These are phyloP conservation scores for Tulasnella sp. DNA, from an alignment of 768 basidiomycete genomes.

Conservation along the genomic window DNA sequence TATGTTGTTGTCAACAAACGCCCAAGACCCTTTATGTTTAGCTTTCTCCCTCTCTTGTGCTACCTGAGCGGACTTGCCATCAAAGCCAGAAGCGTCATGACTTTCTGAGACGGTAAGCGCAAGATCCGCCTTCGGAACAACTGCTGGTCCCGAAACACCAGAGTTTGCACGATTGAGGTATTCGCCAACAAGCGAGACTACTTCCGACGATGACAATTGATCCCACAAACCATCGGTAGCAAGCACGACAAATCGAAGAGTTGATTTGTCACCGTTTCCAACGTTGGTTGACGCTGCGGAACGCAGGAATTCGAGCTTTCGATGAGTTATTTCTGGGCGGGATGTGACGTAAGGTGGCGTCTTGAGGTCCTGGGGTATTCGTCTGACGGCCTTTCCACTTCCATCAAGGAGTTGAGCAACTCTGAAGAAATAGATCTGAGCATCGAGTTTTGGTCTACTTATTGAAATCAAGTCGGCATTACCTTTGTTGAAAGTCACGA, in stretches of 20 bases:
- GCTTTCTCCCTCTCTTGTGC: constrained; percentile 24
- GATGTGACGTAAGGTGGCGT: constrained; percentile 92
- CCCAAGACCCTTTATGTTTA: constrained; percentile 35
- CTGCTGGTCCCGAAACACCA: constrained; percentile 25
- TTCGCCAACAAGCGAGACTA: constrained; percentile 75
- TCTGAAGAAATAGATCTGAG: neutral
- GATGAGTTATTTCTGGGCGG: constrained; percentile 67
- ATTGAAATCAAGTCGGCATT: constrained; percentile 10
- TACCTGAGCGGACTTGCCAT: constrained; percentile 34
- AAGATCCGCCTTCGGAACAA: constrained; percentile 37
- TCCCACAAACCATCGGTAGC: constrained; percentile 79
- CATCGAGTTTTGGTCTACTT: neutral
- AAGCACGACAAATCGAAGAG: constrained; percentile 67
- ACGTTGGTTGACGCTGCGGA: constrained; percentile 22
- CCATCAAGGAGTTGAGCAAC: constrained; percentile 33
- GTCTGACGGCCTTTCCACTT: constrained; percentile 44
- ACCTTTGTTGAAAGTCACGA: constrained; percentile 57
- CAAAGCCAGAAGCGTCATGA: constrained; percentile 25
- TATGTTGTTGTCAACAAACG: constrained; percentile 66
- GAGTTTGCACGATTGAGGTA: constrained; percentile 63
- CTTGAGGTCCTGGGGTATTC: constrained; percentile 49
- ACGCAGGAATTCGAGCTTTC: constrained; percentile 51
- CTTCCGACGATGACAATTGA: constrained; percentile 57
- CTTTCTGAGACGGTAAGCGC: constrained; percentile 41
- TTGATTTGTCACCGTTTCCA: constrained; percentile 19